A percentile compares a stretch with the other conserved stretches of the same genome.
phyloP scores from a whole-genome alignment of 495 filamentous ascomycete species.

The Hypomontagnella monticulosa region DNA sequence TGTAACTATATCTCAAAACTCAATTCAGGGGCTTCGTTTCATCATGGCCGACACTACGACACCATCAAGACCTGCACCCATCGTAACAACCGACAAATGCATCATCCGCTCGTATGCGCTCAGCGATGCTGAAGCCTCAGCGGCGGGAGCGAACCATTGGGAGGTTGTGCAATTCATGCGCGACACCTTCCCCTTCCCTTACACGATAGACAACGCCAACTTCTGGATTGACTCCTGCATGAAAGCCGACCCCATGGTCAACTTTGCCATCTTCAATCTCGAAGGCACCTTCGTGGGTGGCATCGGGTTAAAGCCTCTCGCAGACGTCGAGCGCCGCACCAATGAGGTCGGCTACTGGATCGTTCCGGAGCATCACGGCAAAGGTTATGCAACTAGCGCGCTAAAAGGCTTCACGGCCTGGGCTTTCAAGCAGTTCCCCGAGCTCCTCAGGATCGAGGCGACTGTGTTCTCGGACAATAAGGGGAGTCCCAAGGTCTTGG shows the following conservation, averaged over 20 bases:
- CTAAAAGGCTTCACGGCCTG: slow-evolving; percentile 35
- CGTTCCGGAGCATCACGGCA: slow-evolving; percentile 50
- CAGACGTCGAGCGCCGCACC: slow-evolving; percentile 46
- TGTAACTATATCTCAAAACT: too few relatives aligned
- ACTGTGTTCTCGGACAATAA: slow-evolving; percentile 44
- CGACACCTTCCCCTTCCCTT: slow-evolving; percentile 50
- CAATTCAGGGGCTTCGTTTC: neutral
- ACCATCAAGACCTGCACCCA: slow-evolving; percentile 10
- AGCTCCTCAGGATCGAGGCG: slow-evolving; percentile 49
- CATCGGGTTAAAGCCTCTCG: slow-evolving; percentile 43
- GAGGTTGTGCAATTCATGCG: slow-evolving; percentile 49
- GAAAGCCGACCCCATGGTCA: slow-evolving; percentile 18
- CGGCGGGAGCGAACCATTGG: slow-evolving; percentile 42
- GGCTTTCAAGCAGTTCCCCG: slow-evolving; percentile 47
- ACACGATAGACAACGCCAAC: slow-evolving; percentile 46
- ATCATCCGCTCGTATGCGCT: slow-evolving; percentile 45
- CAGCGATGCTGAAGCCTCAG: slow-evolving; percentile 43
- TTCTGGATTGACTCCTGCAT: slow-evolving; percentile 37
- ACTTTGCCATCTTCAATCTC: slow-evolving; percentile 47
- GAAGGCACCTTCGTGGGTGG: slow-evolving; percentile 44
- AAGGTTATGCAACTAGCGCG: slow-evolving; percentile 48
- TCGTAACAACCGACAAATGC: slow-evolving; percentile 37
- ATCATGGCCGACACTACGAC: slow-evolving; percentile 18
- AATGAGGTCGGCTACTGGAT: slow-evolving; percentile 55
- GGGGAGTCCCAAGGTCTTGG: slow-evolving; percentile 47